Percentiles rank a stretch among this genome's conserved stretches.
These are phyloP conservation scores for Trametes versicolor DNA, from an alignment of 1,284 basidiomycete genomes.

Conservation along the genomic window DNA sequence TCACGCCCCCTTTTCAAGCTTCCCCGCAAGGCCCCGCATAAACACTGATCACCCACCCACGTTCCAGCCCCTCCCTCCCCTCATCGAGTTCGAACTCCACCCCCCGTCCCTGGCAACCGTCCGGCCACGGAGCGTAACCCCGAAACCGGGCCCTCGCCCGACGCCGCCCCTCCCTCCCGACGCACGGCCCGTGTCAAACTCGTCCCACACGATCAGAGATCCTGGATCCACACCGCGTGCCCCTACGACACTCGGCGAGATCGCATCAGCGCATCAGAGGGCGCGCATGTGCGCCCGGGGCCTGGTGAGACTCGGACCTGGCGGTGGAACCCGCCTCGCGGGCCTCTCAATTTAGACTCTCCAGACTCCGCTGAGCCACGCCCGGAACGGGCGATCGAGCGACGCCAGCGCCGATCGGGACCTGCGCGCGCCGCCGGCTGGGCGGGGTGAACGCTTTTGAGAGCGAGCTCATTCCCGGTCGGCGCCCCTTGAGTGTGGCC, in stretches of 20 bases:
- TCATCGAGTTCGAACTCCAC: background rate
- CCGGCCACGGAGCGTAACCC: too few species aligned
- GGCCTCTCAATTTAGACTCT: constrained; percentile 12
- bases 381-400: background rate
- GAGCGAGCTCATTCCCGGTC: background rate
- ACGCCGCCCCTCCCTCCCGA: too few species aligned
- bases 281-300: background rate
- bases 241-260: background rate
- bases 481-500: background rate
- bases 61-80: too few species aligned
- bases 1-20: too few species aligned
- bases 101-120: background rate
- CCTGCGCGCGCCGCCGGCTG: constrained; percentile 8
- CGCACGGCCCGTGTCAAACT: background rate
- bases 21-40: too few species aligned
- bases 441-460: background rate
- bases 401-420: background rate
- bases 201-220: background rate
- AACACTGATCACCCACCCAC: too few species aligned
- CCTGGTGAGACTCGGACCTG: constrained; percentile 11
- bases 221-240: background rate
- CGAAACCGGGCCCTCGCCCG: too few species aligned
- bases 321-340: too few species aligned
- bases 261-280: background rate
- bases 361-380: constrained; percentile 18